Conservation (phyloP, 345 rosid genomes). For the Trapa bicornis region DNA sequence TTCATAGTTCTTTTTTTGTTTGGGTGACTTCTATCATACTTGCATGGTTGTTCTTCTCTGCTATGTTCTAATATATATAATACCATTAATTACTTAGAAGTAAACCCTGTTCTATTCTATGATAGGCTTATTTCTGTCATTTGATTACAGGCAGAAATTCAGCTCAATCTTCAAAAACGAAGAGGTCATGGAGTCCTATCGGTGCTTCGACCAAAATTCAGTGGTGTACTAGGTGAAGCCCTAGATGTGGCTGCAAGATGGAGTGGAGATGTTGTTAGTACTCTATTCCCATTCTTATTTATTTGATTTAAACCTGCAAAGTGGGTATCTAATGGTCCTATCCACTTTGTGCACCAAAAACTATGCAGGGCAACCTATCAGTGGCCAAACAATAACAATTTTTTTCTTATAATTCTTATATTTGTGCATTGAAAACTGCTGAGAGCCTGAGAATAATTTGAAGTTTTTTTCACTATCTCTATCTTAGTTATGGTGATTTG, state of each 20-base stretch:
- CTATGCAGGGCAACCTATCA: background rate
- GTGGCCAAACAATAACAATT: background rate
- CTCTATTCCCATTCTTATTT: constrained; percentile 8
- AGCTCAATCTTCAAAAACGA: constrained; percentile 90
- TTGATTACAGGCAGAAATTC: constrained; percentile 76
- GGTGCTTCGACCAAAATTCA: constrained; percentile 82
- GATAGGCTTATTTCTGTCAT: constrained; percentile 6
- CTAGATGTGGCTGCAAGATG: constrained; percentile 88
- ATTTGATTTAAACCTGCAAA: background rate
- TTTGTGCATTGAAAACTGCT: background rate
- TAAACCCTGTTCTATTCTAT: background rate
- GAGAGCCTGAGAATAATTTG: background rate
- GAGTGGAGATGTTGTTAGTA: constrained; percentile 99
- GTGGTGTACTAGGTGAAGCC: constrained; percentile 95
- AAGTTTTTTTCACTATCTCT: no score
- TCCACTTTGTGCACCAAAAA: background rate
- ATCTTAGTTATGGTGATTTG: no score
- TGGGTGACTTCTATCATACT: background rate
- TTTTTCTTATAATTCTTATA: background rate
- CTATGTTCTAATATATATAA: background rate
- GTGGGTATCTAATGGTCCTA: background rate
- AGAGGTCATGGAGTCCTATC: constrained; percentile 90
- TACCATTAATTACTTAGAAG: background rate
- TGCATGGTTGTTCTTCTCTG: background rate
- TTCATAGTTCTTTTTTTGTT: background rate